A percentile compares a stretch with the other conserved stretches of the same genome.
These are phyloP conservation scores for Hordeum vulgare DNA, from an alignment of 176 grass and related monocot species.

Conservation along the genomic window MorexV3_pseudomolecules_assembly NC_058523.1:524876111-524876610, in stretches of 20 bases:
- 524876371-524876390: constrained; percentile 88
- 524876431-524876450: background rate
- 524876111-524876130: background rate
- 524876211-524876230: background rate
- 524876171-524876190: background rate
- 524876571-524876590: background rate
- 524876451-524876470: background rate
- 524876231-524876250: background rate
- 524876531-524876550: background rate
- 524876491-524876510: background rate
- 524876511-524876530: background rate
- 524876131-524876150: background rate
- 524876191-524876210: background rate
- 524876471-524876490: background rate
- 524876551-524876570: background rate
- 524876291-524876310: constrained; percentile 54
- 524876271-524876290: background rate
- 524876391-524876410: constrained; percentile 89
- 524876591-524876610: constrained; percentile 5
- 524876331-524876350: constrained; percentile 77
- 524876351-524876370: constrained; percentile 82
- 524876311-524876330: constrained; percentile 64
- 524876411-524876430: constrained; percentile 63
- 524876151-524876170: background rate
- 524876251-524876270: background rate